Evolutionary conservation across 768 basidiomycete species (phyloP).

Genomic region (Russula emetica): DNA sequence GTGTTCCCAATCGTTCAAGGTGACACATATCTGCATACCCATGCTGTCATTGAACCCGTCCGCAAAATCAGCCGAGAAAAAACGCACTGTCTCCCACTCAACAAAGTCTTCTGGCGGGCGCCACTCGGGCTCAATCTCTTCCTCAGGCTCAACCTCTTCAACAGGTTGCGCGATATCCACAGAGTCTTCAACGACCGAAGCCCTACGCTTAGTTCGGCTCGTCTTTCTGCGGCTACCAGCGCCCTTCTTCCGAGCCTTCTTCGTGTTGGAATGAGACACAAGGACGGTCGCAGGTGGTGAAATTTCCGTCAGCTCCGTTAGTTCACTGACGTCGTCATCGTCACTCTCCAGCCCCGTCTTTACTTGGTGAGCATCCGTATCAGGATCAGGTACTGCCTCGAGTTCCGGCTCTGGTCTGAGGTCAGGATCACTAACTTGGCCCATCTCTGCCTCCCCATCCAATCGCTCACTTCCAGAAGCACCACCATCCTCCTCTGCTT

Average conservation of each 20-base stretch:
- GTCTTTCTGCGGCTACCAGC: conserved; percentile 14
- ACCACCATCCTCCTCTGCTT: conserved; percentile 23
- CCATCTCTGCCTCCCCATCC: conserved; percentile 27
- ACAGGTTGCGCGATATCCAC: conserved; percentile 15
- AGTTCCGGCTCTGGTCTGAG: conserved; percentile 15
- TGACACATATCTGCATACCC: conserved; percentile 67
- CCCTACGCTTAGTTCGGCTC: conserved; percentile 16
- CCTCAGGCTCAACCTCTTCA: conserved; percentile 26
- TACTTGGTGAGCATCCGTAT: conserved; percentile 17
- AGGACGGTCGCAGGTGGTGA: conserved; percentile 30
- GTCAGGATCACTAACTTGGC: conserved; percentile 8
- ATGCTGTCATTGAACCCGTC: not conserved
- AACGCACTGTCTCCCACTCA: conserved; percentile 84
- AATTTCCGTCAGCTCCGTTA: conserved; percentile 68
- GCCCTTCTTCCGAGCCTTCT: conserved; percentile 13
- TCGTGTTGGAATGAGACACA: conserved; percentile 25
- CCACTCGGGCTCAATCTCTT: conserved; percentile 30
- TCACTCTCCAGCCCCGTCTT: conserved; percentile 62
- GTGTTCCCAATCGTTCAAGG: conserved; percentile 80
- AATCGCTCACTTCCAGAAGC: conserved; percentile 25
- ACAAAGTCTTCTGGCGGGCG: conserved; percentile 52
- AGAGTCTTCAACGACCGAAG: conserved; percentile 20
- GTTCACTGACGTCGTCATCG: conserved; percentile 59
- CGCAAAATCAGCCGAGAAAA: not conserved
- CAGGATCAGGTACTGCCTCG: conserved; percentile 29